These are phyloP conservation scores for Sugiyamaella sp. DNA, from an alignment of 1,139 yeast genomes.

Conservation along the genomic window DNA sequence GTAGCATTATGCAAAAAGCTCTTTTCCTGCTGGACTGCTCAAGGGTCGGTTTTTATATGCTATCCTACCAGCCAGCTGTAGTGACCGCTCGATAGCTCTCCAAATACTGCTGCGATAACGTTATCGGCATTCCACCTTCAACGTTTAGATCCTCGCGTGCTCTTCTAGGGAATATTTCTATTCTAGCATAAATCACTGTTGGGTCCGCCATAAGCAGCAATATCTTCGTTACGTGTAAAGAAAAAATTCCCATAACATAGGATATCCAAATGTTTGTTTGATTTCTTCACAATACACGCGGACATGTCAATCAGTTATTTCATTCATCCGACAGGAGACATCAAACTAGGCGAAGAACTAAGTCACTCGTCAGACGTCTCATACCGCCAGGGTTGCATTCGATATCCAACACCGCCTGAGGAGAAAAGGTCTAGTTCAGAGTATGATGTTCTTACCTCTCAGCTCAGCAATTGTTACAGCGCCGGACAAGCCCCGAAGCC, in stretches of 20 bases:
- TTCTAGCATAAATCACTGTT: too few species aligned
- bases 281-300: not conserved
- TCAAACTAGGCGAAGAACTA: constrained; percentile 8
- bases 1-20: too few species aligned
- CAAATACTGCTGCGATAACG: too few species aligned
- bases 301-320: constrained; percentile 15
- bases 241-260: not conserved
- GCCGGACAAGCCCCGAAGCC: not conserved
- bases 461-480: not conserved
- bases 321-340: constrained; percentile 10
- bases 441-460: not conserved
- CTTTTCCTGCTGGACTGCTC: too few species aligned
- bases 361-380: constrained; percentile 9
- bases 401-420: constrained; percentile 17
- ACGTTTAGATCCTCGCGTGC: too few species aligned
- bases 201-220: too few species aligned
- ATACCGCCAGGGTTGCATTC: constrained; percentile 14
- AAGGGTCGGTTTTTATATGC: too few species aligned
- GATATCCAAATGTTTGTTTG: not conserved
- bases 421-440: constrained; percentile 3
- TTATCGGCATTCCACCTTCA: too few species aligned
- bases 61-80: too few species aligned
- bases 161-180: too few species aligned
- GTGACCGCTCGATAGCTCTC: too few species aligned
- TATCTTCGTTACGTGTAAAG: not conserved